Evolutionary conservation across 495 filamentous ascomycete species (phyloP).

Genomic region (Penicillium tannophilum): DNA sequence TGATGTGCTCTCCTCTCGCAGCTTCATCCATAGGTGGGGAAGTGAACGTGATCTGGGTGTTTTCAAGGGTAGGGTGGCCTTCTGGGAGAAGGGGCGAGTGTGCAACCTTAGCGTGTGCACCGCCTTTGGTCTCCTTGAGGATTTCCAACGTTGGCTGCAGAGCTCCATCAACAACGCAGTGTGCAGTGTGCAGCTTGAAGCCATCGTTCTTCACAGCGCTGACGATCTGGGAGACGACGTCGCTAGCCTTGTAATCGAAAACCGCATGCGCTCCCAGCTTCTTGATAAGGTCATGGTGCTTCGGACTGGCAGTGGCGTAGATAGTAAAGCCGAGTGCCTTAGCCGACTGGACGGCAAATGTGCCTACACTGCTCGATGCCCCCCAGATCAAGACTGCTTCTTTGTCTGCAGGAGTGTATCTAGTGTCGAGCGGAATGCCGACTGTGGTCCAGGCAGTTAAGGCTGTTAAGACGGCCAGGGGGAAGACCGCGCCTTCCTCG

Average conservation of each 20-base stretch:
- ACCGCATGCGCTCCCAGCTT: constrained; percentile 43
- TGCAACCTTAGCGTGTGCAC: constrained; percentile 26
- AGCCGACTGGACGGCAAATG: constrained; percentile 4
- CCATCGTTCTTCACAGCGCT: constrained; percentile 36
- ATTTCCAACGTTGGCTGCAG: constrained; percentile 27
- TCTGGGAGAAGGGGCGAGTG: constrained; percentile 20
- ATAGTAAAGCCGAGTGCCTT: constrained; percentile 44
- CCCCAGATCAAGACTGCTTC: no score
- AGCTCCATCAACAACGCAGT: constrained; percentile 18
- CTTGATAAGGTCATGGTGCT: constrained; percentile 46
- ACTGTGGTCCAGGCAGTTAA: constrained; percentile 36
- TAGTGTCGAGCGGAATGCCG: constrained; percentile 34
- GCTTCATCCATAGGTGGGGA: constrained; percentile 23
- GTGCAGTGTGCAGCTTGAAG: constrained; percentile 32
- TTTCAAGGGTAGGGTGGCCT: constrained; percentile 6
- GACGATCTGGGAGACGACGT: constrained; percentile 43
- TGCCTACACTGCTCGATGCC: no score
- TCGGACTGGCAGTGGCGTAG: constrained; percentile 46
- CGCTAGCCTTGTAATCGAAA: constrained; percentile 45
- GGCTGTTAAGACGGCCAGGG: constrained; percentile 37
- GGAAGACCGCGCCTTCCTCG: constrained; percentile 42
- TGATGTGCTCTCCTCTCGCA: constrained; percentile 28
- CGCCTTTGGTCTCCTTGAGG: constrained; percentile 34
- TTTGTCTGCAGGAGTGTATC: constrained; percentile 17
- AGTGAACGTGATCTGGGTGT: not conserved